phyloP scores from a whole-genome alignment of 176 grass and related monocot genomes.

The Ananas comosus region DNA sequence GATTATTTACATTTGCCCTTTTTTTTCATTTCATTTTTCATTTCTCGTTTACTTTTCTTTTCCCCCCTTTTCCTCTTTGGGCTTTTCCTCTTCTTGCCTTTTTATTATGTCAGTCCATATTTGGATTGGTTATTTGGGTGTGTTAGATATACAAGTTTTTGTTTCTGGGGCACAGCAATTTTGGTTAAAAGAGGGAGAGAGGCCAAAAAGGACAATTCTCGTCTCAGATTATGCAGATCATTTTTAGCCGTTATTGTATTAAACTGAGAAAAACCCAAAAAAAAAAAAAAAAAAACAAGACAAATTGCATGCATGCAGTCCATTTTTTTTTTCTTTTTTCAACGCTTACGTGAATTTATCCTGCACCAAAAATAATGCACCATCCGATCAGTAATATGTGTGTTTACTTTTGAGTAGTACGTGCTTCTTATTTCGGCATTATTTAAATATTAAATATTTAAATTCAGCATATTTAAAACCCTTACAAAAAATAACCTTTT shows the following conservation, averaged over 20 bases:
- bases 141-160: slow-evolving; percentile 12
- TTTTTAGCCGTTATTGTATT: background rate
- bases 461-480: no score
- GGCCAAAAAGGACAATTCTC: slow-evolving; percentile 2
- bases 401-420: background rate
- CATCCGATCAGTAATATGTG: background rate
- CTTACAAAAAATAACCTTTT: no score
- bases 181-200: slow-evolving; percentile 16
- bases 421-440: no score
- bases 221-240: slow-evolving; percentile 3
- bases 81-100: slow-evolving; percentile 16
- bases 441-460: no score
- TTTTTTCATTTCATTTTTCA: slow-evolving; percentile 8
- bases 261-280: no score
- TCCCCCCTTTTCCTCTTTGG: slow-evolving; percentile 16
- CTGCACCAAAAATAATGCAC: no score
- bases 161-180: slow-evolving; percentile 4
- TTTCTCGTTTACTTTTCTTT: background rate
- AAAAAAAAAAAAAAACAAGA: background rate
- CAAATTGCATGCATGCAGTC: no score
- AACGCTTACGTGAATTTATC: no score
- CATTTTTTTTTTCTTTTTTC: no score
- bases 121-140: slow-evolving; percentile 24
- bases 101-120: slow-evolving; percentile 32
- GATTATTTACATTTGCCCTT: slow-evolving; percentile 13